These are phyloP conservation scores for Monosporascus sp. DNA, from an alignment of 2,329 filamentous ascomycete genomes.

Conservation along the genomic window DNA sequence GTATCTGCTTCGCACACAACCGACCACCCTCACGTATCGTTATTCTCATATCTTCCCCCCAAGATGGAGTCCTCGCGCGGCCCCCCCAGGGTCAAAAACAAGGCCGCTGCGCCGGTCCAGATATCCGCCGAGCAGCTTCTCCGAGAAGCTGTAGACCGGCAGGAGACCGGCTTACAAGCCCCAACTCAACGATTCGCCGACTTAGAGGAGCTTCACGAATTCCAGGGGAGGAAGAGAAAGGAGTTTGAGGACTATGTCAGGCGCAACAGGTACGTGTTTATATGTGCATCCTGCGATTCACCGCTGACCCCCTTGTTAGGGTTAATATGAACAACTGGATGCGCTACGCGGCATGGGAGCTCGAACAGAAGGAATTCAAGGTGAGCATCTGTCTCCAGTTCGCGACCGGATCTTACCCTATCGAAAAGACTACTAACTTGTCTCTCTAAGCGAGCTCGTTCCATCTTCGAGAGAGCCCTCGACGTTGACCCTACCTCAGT, in stretches of 20 bases:
- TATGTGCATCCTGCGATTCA: no score
- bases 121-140: conserved; percentile 97
- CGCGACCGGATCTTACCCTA: no score
- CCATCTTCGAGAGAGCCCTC: conserved; percentile 89
- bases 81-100: conserved; percentile 96
- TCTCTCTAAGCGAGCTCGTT: conserved; percentile 62
- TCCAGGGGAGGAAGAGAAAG: conserved; percentile 89
- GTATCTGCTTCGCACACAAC: not conserved
- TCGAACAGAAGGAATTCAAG: conserved; percentile 93
- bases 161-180: conserved; percentile 81
- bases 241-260: conserved; percentile 98
- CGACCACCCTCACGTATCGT: not conserved
- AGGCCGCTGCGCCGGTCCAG: conserved; percentile 83
- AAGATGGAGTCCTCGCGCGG: conserved; percentile 86
- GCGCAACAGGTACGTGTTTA: conserved; percentile 57
- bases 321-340: conserved; percentile 99
- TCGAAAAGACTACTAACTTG: not conserved
- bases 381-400: not conserved
- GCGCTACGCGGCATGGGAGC: conserved; percentile 94
- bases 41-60: conserved; percentile 12
- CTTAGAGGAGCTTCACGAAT: conserved; percentile 95
- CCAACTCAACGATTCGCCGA: conserved; percentile 94
- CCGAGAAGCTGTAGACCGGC: conserved; percentile 92
- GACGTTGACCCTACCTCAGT: conserved; percentile 87
- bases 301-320: conserved; percentile 1